Percentiles rank a stretch among this genome's conserved stretches.
Evolutionary conservation across 2,329 filamentous ascomycete species (phyloP).

Genomic region (Aspergillus sp.): DNA sequence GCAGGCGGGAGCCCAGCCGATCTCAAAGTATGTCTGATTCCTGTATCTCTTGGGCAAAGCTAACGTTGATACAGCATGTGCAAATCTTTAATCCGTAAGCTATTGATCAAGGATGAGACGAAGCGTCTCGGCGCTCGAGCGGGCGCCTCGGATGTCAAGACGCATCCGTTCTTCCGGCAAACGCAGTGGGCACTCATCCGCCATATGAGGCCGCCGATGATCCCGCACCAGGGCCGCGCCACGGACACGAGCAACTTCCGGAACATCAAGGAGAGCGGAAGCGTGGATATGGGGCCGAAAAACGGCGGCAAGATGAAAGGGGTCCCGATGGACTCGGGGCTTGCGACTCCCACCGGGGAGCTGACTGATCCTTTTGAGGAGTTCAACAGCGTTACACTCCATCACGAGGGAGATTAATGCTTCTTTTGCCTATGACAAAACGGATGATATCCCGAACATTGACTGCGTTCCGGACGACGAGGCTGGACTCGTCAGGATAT

Average conservation of each 20-base stretch:
- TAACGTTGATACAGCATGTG: constrained; percentile 59
- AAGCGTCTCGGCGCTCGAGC: constrained; percentile 86
- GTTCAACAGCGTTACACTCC: constrained; percentile 95
- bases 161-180: constrained; percentile 87
- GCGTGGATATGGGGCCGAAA: constrained; percentile 58
- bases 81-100: constrained; percentile 91
- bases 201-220: constrained; percentile 96
- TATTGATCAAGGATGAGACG: constrained; percentile 96
- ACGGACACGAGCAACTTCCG: constrained; percentile 95
- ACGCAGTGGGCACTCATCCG: constrained; percentile 96
- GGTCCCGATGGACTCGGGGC: constrained; percentile 74
- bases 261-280: constrained; percentile 94
- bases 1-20: constrained; percentile 68
- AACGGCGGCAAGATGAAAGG: constrained; percentile 51
- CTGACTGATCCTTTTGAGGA: constrained; percentile 88
- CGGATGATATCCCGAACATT: not conserved
- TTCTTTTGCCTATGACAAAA: constrained; percentile 4
- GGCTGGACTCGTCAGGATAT: not conserved
- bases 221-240: constrained; percentile 80
- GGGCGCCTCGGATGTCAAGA: constrained; percentile 93
- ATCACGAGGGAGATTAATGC: constrained; percentile 73
- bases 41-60: not conserved
- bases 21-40: constrained; percentile 67
- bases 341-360: constrained; percentile 77
- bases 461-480: constrained; percentile 1